Evolutionary conservation across 495 filamentous ascomycete genomes (phyloP).

Genomic region (Hypomontagnella monticulosa): DNA sequence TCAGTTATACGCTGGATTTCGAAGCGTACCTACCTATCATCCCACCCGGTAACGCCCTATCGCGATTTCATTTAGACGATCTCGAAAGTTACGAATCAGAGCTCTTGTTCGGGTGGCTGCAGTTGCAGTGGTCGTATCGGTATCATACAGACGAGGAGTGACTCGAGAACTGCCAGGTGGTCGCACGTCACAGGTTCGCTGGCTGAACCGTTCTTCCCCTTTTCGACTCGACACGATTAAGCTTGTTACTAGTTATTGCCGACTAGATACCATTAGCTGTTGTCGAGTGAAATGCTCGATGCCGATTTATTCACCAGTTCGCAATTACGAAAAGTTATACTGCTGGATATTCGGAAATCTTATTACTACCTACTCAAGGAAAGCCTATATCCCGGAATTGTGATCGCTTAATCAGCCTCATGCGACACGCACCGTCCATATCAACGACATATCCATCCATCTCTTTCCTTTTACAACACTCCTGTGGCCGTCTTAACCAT

Average conservation of each 20-base stretch:
- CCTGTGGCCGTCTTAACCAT: slow-evolving; percentile 22
- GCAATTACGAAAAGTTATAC: slow-evolving; percentile 4
- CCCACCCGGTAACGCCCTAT: slow-evolving; percentile 18
- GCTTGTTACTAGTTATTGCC: slow-evolving; percentile 18
- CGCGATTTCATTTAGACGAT: slow-evolving; percentile 20
- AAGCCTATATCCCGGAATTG: slow-evolving; percentile 23
- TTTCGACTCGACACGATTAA: slow-evolving; percentile 18
- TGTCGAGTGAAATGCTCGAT: slow-evolving; percentile 27
- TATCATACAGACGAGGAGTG: slow-evolving; percentile 8
- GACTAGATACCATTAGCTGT: neutral
- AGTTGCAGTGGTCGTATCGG: slow-evolving; percentile 3
- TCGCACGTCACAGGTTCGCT: slow-evolving; percentile 29
- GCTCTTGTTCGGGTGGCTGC: slow-evolving; percentile 17
- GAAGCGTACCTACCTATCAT: slow-evolving; percentile 4
- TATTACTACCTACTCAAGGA: neutral
- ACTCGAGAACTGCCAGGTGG: slow-evolving; percentile 25
- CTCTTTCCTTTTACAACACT: slow-evolving; percentile 6
- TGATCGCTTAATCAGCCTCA: slow-evolving; percentile 9
- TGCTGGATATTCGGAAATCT: slow-evolving; percentile 9
- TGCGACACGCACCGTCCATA: slow-evolving; percentile 20
- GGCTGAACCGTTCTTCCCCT: slow-evolving; percentile 14
- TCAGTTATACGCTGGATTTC: slow-evolving; percentile 6
- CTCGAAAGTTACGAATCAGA: slow-evolving; percentile 25
- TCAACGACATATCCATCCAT: slow-evolving; percentile 12
- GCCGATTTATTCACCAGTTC: slow-evolving; percentile 13